A percentile compares a stretch with the other conserved stretches of the same genome.
phyloP scores from a whole-genome alignment of 2,329 filamentous ascomycete genomes.

The Colletotrichum sansevieriae region DNA sequence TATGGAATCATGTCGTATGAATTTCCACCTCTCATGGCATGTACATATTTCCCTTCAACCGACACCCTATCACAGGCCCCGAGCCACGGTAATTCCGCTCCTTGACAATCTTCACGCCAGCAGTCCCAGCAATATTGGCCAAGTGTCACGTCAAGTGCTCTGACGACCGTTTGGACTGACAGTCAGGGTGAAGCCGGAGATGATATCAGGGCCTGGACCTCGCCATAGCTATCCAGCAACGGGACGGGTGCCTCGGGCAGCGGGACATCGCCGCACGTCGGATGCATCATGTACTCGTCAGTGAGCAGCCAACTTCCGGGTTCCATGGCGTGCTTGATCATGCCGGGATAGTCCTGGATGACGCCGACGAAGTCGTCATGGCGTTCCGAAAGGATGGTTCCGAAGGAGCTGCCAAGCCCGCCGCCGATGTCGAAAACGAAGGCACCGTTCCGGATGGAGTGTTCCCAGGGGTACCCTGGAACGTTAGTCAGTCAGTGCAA shows the following conservation, averaged over 20 bases:
- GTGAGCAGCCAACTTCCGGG: slow-evolving; percentile 33
- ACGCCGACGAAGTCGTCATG: slow-evolving; percentile 25
- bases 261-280: slow-evolving; percentile 31
- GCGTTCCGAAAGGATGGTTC: slow-evolving; percentile 18
- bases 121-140: slow-evolving; percentile 1
- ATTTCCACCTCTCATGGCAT: neutral
- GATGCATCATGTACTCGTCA: slow-evolving; percentile 36
- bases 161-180: slow-evolving; percentile 25
- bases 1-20: no score
- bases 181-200: slow-evolving; percentile 4
- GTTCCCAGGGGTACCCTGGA: slow-evolving; percentile 31
- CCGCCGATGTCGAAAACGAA: slow-evolving; percentile 34
- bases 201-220: slow-evolving; percentile 29
- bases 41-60: slow-evolving; percentile 22
- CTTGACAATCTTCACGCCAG: slow-evolving; percentile 29
- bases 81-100: slow-evolving; percentile 32
- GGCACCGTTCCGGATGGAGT: slow-evolving; percentile 20
- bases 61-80: slow-evolving; percentile 33
- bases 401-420: slow-evolving; percentile 33
- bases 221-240: slow-evolving; percentile 31
- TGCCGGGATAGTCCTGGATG: slow-evolving; percentile 36
- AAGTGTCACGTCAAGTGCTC: slow-evolving; percentile 13
- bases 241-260: slow-evolving; percentile 25
- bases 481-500: slow-evolving; percentile 35
- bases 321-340: slow-evolving; percentile 33